Conservation (phyloP, 2,329 filamentous ascomycete genomes). For the Bipolaris oryzae region DNA sequence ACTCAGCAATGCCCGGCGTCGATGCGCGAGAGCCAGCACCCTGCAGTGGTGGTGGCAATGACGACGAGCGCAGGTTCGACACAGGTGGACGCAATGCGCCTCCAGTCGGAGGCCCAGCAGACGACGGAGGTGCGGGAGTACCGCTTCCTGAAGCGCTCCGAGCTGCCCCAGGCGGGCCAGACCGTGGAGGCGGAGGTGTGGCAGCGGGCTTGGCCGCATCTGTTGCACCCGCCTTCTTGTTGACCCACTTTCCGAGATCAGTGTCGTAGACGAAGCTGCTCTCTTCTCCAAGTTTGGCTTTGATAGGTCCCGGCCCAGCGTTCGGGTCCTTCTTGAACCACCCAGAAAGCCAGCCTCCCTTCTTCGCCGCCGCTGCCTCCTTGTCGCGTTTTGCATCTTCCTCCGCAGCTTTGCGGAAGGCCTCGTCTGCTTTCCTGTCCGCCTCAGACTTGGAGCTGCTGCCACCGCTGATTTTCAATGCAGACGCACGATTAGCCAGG, state of each 20-base stretch:
- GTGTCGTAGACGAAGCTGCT: constrained; percentile 94
- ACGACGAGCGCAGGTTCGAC: constrained; percentile 38
- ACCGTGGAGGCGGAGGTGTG: constrained; percentile 80
- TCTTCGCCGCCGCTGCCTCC: constrained; percentile 53
- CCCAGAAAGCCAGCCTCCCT: constrained; percentile 78
- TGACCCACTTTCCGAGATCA: constrained; percentile 97
- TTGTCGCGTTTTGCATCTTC: constrained; percentile 66
- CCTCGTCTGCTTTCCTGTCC: constrained; percentile 81
- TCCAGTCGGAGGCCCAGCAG: constrained; percentile 33
- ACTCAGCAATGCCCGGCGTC: constrained; percentile 41
- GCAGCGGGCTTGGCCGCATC: constrained; percentile 63
- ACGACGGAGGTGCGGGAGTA: constrained; percentile 38
- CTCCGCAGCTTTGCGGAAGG: constrained; percentile 82
- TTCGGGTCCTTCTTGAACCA: constrained; percentile 83
- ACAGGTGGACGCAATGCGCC: constrained; percentile 27
- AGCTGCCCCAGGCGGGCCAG: constrained; percentile 52
- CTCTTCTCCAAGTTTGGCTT: constrained; percentile 91
- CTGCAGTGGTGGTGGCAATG: constrained; percentile 46
- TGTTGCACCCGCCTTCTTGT: constrained; percentile 79
- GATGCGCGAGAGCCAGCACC: constrained; percentile 34
- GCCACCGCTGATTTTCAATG: constrained; percentile 49
- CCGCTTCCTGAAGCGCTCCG: constrained; percentile 57
- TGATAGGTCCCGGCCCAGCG: constrained; percentile 70
- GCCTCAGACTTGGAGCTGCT: constrained; percentile 42
- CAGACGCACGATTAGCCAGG: constrained; percentile 58